A percentile compares a stretch with the other conserved stretches of the same genome.
Conservation (phyloP, 306 rosid species). For the Prunus campanulata region DNA sequence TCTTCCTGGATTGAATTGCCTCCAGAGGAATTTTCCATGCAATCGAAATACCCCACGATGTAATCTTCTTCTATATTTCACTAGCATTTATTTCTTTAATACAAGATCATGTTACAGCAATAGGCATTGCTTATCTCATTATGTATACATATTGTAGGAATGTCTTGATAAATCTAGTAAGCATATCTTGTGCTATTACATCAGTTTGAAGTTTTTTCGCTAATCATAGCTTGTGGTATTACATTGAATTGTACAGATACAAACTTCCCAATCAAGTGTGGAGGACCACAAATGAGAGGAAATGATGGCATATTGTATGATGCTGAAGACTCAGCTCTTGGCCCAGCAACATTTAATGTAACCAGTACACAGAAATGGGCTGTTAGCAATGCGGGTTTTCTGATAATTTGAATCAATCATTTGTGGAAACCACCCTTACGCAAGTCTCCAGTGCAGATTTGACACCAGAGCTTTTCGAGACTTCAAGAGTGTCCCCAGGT, state of each 20-base stretch:
- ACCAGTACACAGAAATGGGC: constrained; percentile 20
- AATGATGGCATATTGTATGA: too few relatives aligned
- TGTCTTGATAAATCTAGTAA: too few relatives aligned
- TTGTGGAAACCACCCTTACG: background rate
- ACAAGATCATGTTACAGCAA: background rate
- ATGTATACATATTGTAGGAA: too few relatives aligned
- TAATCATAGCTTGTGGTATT: background rate
- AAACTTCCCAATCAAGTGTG: too few relatives aligned
- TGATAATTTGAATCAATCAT: background rate
- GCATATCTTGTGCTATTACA: background rate
- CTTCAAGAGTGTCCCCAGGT: constrained; percentile 23
- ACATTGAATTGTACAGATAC: background rate
- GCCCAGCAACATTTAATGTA: background rate
- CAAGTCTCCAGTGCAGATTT: constrained; percentile 8
- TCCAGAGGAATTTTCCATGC: too few relatives aligned
- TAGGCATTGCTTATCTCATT: background rate
- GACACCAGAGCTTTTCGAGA: constrained; percentile 16
- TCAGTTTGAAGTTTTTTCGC: background rate
- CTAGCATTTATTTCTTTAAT: background rate
- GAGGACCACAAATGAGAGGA: too few relatives aligned
- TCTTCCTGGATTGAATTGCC: too few relatives aligned
- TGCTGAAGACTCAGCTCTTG: too few relatives aligned
- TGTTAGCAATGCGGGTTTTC: constrained; percentile 17
- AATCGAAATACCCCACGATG: constrained; percentile 11
- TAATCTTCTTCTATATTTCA: background rate